Base-by-base conservation (phyloP, 768 basidiomycete genomes). In the Dioszegia aurantiaca region DNA sequence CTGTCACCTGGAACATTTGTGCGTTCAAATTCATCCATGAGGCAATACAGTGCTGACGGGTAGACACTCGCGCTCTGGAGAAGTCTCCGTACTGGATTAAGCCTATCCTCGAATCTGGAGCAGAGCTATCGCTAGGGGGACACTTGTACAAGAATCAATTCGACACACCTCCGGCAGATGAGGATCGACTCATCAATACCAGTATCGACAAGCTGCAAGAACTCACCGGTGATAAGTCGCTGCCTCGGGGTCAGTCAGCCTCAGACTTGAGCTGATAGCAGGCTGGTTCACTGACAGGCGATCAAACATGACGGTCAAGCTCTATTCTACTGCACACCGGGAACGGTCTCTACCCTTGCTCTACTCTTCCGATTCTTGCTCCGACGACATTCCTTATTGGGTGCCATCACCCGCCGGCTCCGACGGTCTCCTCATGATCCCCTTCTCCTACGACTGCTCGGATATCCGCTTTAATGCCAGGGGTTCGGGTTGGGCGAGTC, bases 181-280 rank as follows among this genome's bases (percentile, higher is more conserved):
- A 69, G 45, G 63, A 74, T 37, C 9, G 10, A 10, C 46, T 62
- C 33, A 68, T 74, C 40, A 51, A 64, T 24, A 53, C 61, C 39
- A 61, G 63, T n/a, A 62, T 74, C 54, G 64, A 59, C 12, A 61
- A 54, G 11, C 63, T 74, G 47, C 58, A 72, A 42, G 55, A 63
- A 45, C 49, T 67, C 11, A 55, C 65, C 0, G 68, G 68, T 26
- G 65, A 69, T 51, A 64, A 62, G 44, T 60, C 59, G 2, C 24
- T 69, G 21, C 67, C 67, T 4, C 55, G 58, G 33, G 67, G 67
- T 69, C 17, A 19, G 56, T 37, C 6, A 16, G 3, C 19, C 6
- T 6, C 9, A 6, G 24, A 26, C 8, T 16, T 3, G 27, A n/a
- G 19, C 27, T 19, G 11, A 39, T 43, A n/a, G 24, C 9, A 66